Evolutionary conservation across 169 alveolate genomes (phyloP).

Genomic region (Plasmodium blacklocki): DNA sequence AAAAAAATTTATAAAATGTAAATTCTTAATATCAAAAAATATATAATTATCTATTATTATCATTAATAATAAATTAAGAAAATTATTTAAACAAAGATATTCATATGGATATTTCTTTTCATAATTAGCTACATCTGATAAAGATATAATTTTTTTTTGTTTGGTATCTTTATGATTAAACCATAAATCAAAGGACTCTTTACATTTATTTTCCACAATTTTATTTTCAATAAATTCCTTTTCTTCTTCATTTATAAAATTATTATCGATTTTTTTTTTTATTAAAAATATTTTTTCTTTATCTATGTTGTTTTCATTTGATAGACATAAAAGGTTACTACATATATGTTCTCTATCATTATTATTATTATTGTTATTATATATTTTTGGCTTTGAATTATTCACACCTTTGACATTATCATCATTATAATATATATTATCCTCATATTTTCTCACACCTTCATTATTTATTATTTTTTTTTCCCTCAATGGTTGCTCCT

Average conservation of each 20-base stretch:
- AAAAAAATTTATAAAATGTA: slow-evolving; percentile 41
- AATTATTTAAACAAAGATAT: slow-evolving; percentile 6
- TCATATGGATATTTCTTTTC: slow-evolving; percentile 17
- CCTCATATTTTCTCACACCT: background rate
- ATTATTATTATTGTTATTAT: too few species aligned
- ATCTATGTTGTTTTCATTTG: too few species aligned
- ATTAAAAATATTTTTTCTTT: too few species aligned
- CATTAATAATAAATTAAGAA: slow-evolving; percentile 26
- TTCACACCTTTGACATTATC: too few species aligned
- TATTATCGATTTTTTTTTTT: background rate
- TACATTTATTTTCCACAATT: background rate
- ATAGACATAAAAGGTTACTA: too few species aligned
- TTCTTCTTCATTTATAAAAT: background rate
- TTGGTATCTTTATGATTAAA: background rate
- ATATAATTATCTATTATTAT: slow-evolving; percentile 39
- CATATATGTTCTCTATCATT: too few species aligned
- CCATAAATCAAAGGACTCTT: background rate
- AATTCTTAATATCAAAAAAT: slow-evolving; percentile 52
- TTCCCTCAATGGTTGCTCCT: background rate
- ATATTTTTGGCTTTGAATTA: background rate
- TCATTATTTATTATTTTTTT: background rate
- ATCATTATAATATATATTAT: too few species aligned
- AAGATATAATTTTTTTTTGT: background rate
- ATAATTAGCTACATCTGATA: background rate
- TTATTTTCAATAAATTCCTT: background rate